These are phyloP conservation scores for Vitis hybrid DNA, from an alignment of 177 flowering plant species.

Conservation along the genomic window DNA sequence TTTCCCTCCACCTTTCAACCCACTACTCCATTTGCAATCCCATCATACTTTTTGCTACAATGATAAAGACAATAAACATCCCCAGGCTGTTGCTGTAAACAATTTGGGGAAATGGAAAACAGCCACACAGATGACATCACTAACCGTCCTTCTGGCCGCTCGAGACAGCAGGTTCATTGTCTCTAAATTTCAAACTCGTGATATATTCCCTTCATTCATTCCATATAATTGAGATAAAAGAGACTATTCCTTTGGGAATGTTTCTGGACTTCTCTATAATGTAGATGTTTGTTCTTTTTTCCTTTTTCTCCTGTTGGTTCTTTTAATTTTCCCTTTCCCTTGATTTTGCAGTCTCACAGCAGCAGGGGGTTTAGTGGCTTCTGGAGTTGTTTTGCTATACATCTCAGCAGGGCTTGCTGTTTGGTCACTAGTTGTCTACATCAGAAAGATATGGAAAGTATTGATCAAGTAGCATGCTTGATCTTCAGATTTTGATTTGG, in stretches of 20 bases:
- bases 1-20: conserved; percentile 10
- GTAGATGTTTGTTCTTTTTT: neutral
- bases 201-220: neutral
- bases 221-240: neutral
- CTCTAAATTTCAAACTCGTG: neutral
- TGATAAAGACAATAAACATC: conserved; percentile 3
- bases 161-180: conserved; percentile 71
- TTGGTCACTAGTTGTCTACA: conserved; percentile 87
- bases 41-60: neutral
- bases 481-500: neutral
- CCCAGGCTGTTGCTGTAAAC: conserved; percentile 97
- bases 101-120: conserved; percentile 99
- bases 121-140: conserved; percentile 92
- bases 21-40: neutral
- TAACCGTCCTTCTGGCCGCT: conserved; percentile 71
- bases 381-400: conserved; percentile 80
- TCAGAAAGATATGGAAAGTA: conserved; percentile 83
- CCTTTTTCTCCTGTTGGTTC: neutral
- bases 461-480: conserved; percentile 49
- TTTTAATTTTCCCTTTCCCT: too few relatives aligned
- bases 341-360: conserved; percentile 60
- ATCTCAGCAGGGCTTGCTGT: conserved; percentile 87
- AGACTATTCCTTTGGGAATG: neutral
- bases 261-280: neutral
- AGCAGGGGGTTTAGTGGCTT: conserved; percentile 46